Conservation (phyloP, 2,329 filamentous ascomycete genomes). For the Botrytis galanthina region DNA sequence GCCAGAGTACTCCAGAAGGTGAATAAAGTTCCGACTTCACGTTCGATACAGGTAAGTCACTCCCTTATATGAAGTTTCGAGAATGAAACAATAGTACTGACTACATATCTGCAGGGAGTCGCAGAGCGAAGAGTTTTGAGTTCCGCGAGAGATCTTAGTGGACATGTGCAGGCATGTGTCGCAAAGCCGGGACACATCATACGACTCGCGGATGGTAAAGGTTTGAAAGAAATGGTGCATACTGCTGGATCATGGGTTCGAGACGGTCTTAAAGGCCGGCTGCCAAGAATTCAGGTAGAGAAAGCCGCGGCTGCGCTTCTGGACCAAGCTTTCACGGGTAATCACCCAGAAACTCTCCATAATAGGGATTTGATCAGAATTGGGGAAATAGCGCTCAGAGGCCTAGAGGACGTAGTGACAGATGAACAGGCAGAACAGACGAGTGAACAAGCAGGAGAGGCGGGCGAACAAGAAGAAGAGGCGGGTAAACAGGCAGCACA, state of each 20-base stretch:
- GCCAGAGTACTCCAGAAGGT: rapidly evolving
- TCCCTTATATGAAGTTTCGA: background rate
- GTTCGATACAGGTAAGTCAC: background rate
- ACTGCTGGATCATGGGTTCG: background rate
- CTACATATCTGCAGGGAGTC: too few species aligned
- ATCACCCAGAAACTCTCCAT: too few species aligned
- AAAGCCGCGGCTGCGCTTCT: too few species aligned
- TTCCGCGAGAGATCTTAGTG: too few species aligned
- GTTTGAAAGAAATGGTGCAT: background rate
- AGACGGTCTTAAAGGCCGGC: background rate
- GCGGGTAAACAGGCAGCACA: background rate
- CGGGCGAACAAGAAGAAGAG: too few species aligned
- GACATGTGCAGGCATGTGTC: background rate
- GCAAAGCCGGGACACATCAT: background rate
- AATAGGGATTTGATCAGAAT: background rate
- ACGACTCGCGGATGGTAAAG: background rate
- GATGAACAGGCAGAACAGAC: too few species aligned
- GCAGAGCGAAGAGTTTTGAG: too few species aligned
- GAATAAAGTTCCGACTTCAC: background rate
- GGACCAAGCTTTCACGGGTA: too few species aligned
- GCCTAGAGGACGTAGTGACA: too few species aligned
- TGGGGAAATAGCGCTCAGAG: too few species aligned
- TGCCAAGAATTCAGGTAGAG: too few species aligned
- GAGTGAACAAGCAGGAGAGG: too few species aligned
- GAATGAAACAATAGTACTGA: background rate